These are phyloP conservation scores for Arachis monticola DNA, from an alignment of 331 rosid genomes.

Conservation along the genomic window DNA sequence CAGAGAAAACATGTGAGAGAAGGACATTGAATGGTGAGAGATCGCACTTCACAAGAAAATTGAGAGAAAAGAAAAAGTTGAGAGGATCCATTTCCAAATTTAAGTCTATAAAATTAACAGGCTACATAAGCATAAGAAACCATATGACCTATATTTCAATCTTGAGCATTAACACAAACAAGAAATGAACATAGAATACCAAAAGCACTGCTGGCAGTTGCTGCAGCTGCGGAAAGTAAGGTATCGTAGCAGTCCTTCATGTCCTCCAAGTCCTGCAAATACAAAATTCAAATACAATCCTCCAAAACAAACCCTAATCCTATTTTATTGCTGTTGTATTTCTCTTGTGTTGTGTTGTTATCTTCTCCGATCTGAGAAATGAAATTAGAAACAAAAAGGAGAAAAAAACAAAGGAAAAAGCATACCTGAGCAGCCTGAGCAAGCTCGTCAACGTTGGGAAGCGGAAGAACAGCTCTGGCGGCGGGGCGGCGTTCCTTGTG, in stretches of 20 bases:
- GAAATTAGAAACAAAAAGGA: neutral
- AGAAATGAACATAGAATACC: slow-evolving; percentile 47
- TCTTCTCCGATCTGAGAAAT: neutral
- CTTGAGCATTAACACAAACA: too few species aligned
- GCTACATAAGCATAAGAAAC: too few species aligned
- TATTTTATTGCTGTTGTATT: neutral
- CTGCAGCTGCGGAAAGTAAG: slow-evolving; percentile 97
- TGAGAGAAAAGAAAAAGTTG: too few species aligned
- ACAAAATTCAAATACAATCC: neutral
- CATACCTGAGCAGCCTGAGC: slow-evolving; percentile 80
- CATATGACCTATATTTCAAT: too few species aligned
- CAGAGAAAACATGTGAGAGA: too few species aligned
- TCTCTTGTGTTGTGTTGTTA: too few species aligned
- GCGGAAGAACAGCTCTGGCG: slow-evolving; percentile 48
- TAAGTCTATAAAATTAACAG: too few species aligned
- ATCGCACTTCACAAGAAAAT: too few species aligned
- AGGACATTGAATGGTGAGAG: too few species aligned
- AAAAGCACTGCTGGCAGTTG: slow-evolving; percentile 92
- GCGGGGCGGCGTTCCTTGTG: slow-evolving; percentile 23
- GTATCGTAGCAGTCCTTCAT: slow-evolving; percentile 92
- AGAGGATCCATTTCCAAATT: too few species aligned
- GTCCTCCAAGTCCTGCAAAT: slow-evolving; percentile 59
- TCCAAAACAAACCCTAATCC: slow-evolving; percentile 43
- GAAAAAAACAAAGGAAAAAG: neutral
- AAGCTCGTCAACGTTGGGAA: slow-evolving; percentile 76